Base-by-base conservation (phyloP, 345 rosid species). In the Brassica carinata region DNA sequence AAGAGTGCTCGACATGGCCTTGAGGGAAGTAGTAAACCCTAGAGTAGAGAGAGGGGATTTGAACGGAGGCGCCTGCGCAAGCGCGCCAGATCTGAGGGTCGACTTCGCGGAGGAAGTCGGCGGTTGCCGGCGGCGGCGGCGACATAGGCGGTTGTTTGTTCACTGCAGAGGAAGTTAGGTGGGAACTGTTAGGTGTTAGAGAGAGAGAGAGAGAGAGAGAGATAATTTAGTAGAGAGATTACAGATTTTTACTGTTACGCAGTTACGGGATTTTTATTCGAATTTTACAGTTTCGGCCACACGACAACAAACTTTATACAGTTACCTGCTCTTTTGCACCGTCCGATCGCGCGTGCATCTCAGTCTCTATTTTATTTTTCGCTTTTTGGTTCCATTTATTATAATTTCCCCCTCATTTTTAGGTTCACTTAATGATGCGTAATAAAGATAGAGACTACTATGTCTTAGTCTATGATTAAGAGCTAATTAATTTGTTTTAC, bases 1-100 rank as follows among this genome's bases (percentile, higher is more conserved):
- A 78, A 8, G 88, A 86, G 64, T 91, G 97, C 72, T 93, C 97
- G 4, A 88, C 51, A 72, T 95, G 98, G 3, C 98, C 99, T 68
- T 93, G 92, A 14, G 98, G 92, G 79, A 95, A 95, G 83, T 91
- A 95, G 67, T 88, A 91, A 73, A 91, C 99, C 87, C 92, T 85
- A 69, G 97, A 87, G 58, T 84, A 65, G 13, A 90, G 36, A 2
- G 87, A 0, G 4, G 96, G 98, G 81, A 89, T 85, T 67, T 81
- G 90, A 7, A 90, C 87, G 27, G 88, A 83, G 27, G 90, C 81
- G 1, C 99, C 98, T 0, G 97, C 97, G 75, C 92, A 93, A 59
- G 94, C 88, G 0, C 91, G 88, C 99, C 99, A 95, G 88, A 91
- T 85, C 82, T 78, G 84, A 0, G 84, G 75, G 72, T 90, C 91